Base-by-base conservation (phyloP, 1,284 basidiomycete genomes). In the Cutaneotrichosporon cyanovorans region DNA sequence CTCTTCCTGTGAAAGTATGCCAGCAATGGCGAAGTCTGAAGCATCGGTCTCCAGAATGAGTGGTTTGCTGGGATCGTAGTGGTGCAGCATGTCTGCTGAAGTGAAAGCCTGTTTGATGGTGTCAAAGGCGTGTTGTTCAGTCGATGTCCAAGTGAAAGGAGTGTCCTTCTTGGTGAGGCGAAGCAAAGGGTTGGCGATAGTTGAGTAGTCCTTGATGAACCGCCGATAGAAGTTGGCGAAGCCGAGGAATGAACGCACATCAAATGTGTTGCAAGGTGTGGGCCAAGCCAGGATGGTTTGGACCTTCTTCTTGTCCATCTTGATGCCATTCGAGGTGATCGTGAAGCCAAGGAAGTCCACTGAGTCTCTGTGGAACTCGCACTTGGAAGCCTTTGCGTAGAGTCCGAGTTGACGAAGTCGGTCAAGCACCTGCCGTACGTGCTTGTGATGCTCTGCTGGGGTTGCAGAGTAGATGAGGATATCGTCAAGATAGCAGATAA, bases 401-500 rank as follows among this genome's bases (percentile, higher is more conserved):
- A 77, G 60, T 0, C 59, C 41, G 40, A 68, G 42, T 4, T 63
- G 37, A 0, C 59, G 38, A 0, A 78, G 63, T 2, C 61, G 42
- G 11, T 65, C 38, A 5, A 78, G 60, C 1, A 78, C 73, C 18
- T 45, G 12, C 1, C 32, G 18, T 15, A 71, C 58, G 37, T 68
- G 62, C 3, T 21, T 3, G 0, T 23, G 12, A 40, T 71, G 69
- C 1, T 63, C 51, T 11, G 77, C 73, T 20, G 66, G 66, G 9
- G 68, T 73, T 1, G 71, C 63, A 5, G 77, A 76, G 34, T 63
- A 69, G 12, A 75, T 59, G 14, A 72, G 50, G 46, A 74, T 72
- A 51, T 73, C 64, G 55, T 74, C 69, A 7, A 73, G 53, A 46
- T 71, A 70, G n/a, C 66, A 50, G 20, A 70, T 46, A 9, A 65